phyloP scores from a whole-genome alignment of 1,284 basidiomycete species.

The Ganoderma multipileum region DNA sequence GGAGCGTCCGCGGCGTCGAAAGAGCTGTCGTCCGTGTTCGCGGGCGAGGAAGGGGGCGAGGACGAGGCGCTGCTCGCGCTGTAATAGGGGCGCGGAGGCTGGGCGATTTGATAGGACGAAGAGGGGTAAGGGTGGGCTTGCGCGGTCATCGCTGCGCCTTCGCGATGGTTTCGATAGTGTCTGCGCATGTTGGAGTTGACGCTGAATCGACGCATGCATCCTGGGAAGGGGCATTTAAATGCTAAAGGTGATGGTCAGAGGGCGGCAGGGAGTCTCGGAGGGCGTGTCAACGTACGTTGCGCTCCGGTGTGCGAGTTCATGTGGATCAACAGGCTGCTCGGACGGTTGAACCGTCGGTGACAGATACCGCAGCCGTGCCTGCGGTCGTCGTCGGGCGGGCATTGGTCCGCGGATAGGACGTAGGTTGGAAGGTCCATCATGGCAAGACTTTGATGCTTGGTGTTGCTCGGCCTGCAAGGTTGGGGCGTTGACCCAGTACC shows the following conservation, averaged over 20 bases:
- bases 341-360: slow-evolving; percentile 76
- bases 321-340: slow-evolving; percentile 78
- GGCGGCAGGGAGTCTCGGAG: background rate
- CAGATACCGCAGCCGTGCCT: slow-evolving; percentile 73
- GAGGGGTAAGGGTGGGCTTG: slow-evolving; percentile 8
- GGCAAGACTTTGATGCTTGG: slow-evolving; percentile 7
- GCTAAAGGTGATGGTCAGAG: slow-evolving; percentile 48
- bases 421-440: slow-evolving; percentile 22
- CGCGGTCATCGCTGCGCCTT: slow-evolving; percentile 9
- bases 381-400: slow-evolving; percentile 43
- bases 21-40: slow-evolving; percentile 12
- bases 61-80: slow-evolving; percentile 19
- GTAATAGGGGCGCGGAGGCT: slow-evolving; percentile 16
- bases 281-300: slow-evolving; percentile 57
- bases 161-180: slow-evolving; percentile 71
- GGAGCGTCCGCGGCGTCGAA: background rate
- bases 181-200: slow-evolving; percentile 85
- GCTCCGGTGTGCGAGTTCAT: slow-evolving; percentile 81
- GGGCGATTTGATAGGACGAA: slow-evolving; percentile 8
- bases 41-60: slow-evolving; percentile 20
- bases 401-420: slow-evolving; percentile 26
- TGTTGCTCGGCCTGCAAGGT: background rate
- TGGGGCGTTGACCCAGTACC: background rate
- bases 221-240: slow-evolving; percentile 73
- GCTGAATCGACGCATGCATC: slow-evolving; percentile 79